Evolutionary conservation across 2,329 filamentous ascomycete genomes (phyloP), one percentile per base, ranked within the genome.

Genomic region (Nannizziopsis arthrosporioides): DNA sequence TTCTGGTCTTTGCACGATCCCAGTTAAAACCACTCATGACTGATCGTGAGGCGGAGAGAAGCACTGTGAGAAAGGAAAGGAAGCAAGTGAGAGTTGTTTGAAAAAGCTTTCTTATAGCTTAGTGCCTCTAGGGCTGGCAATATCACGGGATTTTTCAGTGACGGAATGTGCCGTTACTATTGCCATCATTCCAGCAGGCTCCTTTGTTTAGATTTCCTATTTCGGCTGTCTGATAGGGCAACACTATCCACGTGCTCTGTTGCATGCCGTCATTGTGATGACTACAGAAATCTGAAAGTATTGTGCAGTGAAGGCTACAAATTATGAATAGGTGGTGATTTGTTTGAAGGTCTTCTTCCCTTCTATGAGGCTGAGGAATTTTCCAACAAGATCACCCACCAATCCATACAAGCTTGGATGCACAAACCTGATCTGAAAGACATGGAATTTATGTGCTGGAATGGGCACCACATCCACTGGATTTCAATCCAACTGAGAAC

Each of bases 401-500:
- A 10, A 36, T 41, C 18, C 47, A 55, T 48, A 47, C 14, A 2
- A 39, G 35, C 7, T 17, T 12, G 18, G n/a, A 27, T 31, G 43
- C 42, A 32, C 32, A 37, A 10, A 2, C 30, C n/a, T 31, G 32
- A n/a, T 42, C 54, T 42, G n/a, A 42, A 17, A 5, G 36, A 7
- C 41, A 47, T 35, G 45, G 42, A 31, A 45, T 56, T 22, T 14
- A 41, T 9, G 27, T 48, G 14, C 47, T 56, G n/a, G 36, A 50
- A 14, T 57, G 46, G 44, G 44, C 47, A 10, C 6, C 47, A 31
- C 38, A 54, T 38, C 55, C 48, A 3, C 49, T 47, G 18, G 51
- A 57, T 54, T 44, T 56, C 6, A 53, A 53, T 36, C 49, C 18
- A 11, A 56, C 55, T 44, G 53, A 56, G 49, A 54, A 53, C 38